Conservation (phyloP, 2,329 filamentous ascomycete species). For the Phyllosticta ampelicida region DNA sequence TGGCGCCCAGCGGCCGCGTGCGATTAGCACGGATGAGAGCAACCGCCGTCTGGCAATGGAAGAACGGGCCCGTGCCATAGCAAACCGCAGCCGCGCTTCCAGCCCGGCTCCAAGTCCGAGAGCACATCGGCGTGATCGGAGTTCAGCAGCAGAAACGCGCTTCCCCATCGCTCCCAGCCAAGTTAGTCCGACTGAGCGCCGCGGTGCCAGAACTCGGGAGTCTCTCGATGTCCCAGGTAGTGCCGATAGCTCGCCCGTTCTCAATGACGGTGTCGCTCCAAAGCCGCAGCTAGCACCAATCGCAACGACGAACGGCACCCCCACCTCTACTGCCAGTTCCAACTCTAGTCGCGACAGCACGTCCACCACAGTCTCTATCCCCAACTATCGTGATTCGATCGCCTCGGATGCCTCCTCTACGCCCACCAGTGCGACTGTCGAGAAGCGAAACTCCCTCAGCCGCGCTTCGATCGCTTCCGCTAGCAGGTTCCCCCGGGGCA, state of each 20-base stretch:
- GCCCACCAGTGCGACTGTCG: slow-evolving; percentile 27
- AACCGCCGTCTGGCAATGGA: slow-evolving; percentile 91
- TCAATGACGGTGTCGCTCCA: slow-evolving; percentile 13
- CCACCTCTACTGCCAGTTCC: slow-evolving; percentile 13
- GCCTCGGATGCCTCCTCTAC: slow-evolving; percentile 10
- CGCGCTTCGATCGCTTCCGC: slow-evolving; percentile 32
- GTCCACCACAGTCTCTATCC: slow-evolving; percentile 11
- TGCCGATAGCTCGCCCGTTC: slow-evolving; percentile 34
- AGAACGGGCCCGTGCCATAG: slow-evolving; percentile 74
- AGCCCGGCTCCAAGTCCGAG: slow-evolving; percentile 54
- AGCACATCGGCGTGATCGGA: slow-evolving; percentile 58
- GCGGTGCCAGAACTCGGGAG: slow-evolving; percentile 45
- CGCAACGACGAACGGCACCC: slow-evolving; percentile 25
- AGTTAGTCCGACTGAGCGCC: slow-evolving; percentile 47
- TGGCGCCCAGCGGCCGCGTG: slow-evolving; percentile 57
- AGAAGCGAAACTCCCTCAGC: slow-evolving; percentile 56
- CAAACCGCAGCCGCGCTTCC: slow-evolving; percentile 57
- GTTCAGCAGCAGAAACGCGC: slow-evolving; percentile 55
- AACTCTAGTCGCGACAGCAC: slow-evolving; percentile 11
- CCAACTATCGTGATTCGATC: slow-evolving; percentile 7
- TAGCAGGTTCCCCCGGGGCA: slow-evolving; percentile 35
- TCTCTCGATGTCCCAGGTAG: slow-evolving; percentile 74
- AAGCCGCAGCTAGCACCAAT: slow-evolving; percentile 5
- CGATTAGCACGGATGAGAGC: slow-evolving; percentile 90
- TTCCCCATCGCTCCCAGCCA: slow-evolving; percentile 61